Base-by-base conservation (phyloP, 257 asterid genomes). In the Craterostigma plantagineum region DNA sequence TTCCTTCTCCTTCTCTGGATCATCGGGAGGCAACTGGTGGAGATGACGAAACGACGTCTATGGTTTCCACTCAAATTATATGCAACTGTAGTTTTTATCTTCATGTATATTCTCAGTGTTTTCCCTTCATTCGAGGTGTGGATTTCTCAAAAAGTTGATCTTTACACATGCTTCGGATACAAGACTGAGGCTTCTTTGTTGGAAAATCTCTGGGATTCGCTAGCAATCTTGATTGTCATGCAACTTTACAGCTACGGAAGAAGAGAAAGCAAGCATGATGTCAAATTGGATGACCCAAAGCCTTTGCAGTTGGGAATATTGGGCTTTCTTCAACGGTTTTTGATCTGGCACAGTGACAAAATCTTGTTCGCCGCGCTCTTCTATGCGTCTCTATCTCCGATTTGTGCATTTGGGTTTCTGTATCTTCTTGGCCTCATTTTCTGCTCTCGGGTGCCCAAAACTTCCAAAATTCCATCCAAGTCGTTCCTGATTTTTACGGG, bases 201-300 rank as follows among this genome's bases (percentile, higher is more conserved):
- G 61, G 66, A 64, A 55, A 79, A 90, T 73, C 81, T 77, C 45
- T 76, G 92, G 81, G 94, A 77, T 63, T 83, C 95, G 60, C 66
- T 90, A 41, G 95, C 95, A 49, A 69, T 90, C 33, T 64, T 79
- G 57, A 67, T 83, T 54, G 95, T 90, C 61, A 90, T 90, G 99
- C 95, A 90, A 70, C 93, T 90, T 65, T 83, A 90, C 46, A 90
- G 95, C 69, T 90, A 90, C 15, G 99, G 83, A 63, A 80, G 99
- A 70, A 76, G 99, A 62, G 91, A 90, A 61, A 90, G 92, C 80
- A 73, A 75, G 62, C 54, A 37, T 52, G 30, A 23, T 23, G 54
- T 63, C 62, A 59, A 58, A 55, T 65, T 76, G 42, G 92, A 65
- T 53, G 76, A 66, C 58, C 51, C 70, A 14, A 74, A 74, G 33